Percentiles rank a stretch among this genome's conserved stretches.
Evolutionary conservation across 805 yeast genomes (phyloP).

Genomic region (Yarrowia osloensis): DNA sequence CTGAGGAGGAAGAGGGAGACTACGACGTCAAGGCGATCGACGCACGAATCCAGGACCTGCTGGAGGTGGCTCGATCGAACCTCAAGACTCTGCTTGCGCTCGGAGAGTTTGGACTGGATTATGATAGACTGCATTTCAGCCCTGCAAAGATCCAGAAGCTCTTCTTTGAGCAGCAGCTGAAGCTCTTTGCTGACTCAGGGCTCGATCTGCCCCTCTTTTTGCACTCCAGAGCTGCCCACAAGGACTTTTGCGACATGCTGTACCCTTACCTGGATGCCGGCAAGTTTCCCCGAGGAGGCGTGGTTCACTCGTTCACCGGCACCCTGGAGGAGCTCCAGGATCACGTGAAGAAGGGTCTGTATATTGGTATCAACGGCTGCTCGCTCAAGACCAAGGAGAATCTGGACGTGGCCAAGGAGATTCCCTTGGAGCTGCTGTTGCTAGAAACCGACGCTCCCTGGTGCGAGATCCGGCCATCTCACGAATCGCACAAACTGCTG

Average conservation of each 20-base stretch:
- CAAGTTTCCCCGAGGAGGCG: constrained; percentile 57
- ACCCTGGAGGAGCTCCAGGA: constrained; percentile 60
- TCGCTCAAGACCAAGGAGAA: constrained; percentile 80
- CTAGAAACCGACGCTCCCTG: constrained; percentile 98
- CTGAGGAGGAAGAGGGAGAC: constrained; percentile 34
- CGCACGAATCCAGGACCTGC: constrained; percentile 51
- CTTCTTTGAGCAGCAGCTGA: constrained; percentile 74
- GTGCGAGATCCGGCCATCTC: constrained; percentile 90
- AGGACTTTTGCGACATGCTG: constrained; percentile 70
- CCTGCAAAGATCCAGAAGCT: constrained; percentile 63
- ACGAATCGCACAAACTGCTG: constrained; percentile 61
- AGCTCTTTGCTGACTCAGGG: constrained; percentile 55
- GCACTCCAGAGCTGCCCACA: constrained; percentile 85
- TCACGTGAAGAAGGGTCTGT: constrained; percentile 61
- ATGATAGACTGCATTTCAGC: constrained; percentile 82
- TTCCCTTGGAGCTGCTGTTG: constrained; percentile 73
- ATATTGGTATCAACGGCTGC: constrained; percentile 89
- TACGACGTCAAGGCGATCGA: constrained; percentile 35
- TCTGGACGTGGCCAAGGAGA: constrained; percentile 58
- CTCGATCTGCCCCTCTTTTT: constrained; percentile 75
- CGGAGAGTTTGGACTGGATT: constrained; percentile 96
- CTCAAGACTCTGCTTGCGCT: constrained; percentile 69
- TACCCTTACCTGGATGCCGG: constrained; percentile 55
- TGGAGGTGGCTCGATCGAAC: constrained; percentile 48
- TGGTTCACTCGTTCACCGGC: constrained; percentile 96